Evolutionary conservation across 108 stramenopile species (phyloP).

Genomic region (Skeletonema marinoi): DNA sequence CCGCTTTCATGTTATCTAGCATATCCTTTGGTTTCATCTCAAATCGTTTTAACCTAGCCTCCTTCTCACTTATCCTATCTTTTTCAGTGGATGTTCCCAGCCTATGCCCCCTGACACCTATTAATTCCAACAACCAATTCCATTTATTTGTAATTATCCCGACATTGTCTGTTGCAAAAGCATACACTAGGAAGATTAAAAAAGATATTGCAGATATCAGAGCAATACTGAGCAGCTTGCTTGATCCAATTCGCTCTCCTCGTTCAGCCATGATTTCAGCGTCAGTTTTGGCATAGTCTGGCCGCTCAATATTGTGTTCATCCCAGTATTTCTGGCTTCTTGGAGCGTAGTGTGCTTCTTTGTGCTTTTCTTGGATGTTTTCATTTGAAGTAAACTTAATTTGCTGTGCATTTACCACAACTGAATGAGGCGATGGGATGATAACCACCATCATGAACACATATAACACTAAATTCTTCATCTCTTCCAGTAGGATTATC

Average conservation of each 20-base stretch:
- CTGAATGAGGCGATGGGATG: background rate
- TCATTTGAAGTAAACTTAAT: conserved; percentile 45
- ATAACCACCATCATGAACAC: background rate
- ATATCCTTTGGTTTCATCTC: conserved; percentile 26
- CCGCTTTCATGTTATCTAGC: conserved; percentile 35
- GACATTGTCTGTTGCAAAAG: background rate
- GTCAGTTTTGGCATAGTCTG: conserved; percentile 79
- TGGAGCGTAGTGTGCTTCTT: conserved; percentile 53
- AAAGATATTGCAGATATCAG: background rate
- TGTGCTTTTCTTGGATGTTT: conserved; percentile 26
- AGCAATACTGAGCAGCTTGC: background rate
- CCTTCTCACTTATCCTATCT: conserved; percentile 19
- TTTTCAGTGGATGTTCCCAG: conserved; percentile 16
- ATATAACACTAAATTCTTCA: background rate
- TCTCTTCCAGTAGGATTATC: background rate
- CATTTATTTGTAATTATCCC: background rate
- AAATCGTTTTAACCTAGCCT: conserved; percentile 39
- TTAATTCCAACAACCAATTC: conserved; percentile 3
- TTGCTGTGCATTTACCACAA: conserved; percentile 15
- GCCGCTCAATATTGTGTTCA: conserved; percentile 65
- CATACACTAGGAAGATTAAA: conserved; percentile 9
- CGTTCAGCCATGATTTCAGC: conserved; percentile 60
- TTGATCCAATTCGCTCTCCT: conserved; percentile 9
- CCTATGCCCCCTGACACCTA: conserved; percentile 16
- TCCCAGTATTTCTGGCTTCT: conserved; percentile 74